These are phyloP conservation scores for Drosera spatulata DNA, from an alignment of 179 eudicot genomes.

Conservation along the genomic window DNA sequence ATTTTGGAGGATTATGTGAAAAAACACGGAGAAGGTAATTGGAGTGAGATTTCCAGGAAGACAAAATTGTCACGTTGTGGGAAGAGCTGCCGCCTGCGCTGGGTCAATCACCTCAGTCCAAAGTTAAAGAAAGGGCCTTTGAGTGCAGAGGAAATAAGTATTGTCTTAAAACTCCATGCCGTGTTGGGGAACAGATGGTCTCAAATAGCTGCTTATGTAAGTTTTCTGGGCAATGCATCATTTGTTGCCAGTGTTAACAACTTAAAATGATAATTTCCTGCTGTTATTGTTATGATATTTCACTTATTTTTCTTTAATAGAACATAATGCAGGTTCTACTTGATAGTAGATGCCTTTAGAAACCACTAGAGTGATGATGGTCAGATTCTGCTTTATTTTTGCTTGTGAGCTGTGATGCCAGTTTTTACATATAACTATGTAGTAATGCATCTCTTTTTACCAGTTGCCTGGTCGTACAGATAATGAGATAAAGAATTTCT, in stretches of 20 bases:
- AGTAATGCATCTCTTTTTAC: background rate
- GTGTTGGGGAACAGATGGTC: conserved; percentile 1
- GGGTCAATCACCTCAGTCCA: conserved; percentile 2
- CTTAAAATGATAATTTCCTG: background rate
- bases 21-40: background rate
- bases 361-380: too few species aligned
- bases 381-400: too few species aligned
- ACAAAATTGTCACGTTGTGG: background rate
- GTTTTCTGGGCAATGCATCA: background rate
- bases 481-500: conserved; percentile 1
- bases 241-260: background rate
- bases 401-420: background rate
- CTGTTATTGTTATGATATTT: background rate
- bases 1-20: conserved; percentile 1
- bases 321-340: too few species aligned
- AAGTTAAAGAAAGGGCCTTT: background rate
- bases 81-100: conserved; percentile 3
- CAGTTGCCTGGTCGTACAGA: background rate
- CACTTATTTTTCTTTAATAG: too few species aligned
- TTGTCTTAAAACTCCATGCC: background rate
- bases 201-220: background rate
- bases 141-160: background rate
- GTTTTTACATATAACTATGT: background rate
- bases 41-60: background rate
- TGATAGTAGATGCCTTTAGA: too few species aligned